Evolutionary conservation across 2,329 filamentous ascomycete genomes (phyloP).

Genomic region (Phialemoniopsis sp.): DNA sequence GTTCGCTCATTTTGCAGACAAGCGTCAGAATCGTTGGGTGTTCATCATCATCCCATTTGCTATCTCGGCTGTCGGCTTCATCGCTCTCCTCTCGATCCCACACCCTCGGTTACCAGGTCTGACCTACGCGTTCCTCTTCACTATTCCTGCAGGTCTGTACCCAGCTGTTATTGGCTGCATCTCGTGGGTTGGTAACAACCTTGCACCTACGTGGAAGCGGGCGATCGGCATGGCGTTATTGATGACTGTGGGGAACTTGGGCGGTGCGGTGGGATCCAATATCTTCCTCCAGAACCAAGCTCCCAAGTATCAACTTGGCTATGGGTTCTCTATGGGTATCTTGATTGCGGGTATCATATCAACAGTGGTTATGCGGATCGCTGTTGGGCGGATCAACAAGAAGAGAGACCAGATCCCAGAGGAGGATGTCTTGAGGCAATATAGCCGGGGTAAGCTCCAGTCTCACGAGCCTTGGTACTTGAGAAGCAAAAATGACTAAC

Average conservation of each 20-base stretch:
- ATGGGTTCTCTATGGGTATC: slow-evolving; percentile 17
- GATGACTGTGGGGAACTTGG: slow-evolving; percentile 57
- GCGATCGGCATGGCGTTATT: slow-evolving; percentile 59
- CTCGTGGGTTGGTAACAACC: slow-evolving; percentile 47
- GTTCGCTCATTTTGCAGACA: slow-evolving; percentile 4
- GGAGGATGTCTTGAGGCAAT: too few species aligned
- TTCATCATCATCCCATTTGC: slow-evolving; percentile 1
- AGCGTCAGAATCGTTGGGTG: not conserved
- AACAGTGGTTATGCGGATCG: too few species aligned
- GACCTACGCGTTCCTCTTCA: slow-evolving; percentile 31
- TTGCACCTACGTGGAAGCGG: slow-evolving; percentile 43
- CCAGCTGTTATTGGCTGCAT: slow-evolving; percentile 43
- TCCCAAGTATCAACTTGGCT: slow-evolving; percentile 29
- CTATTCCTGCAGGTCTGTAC: slow-evolving; percentile 38
- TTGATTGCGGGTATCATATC: too few species aligned
- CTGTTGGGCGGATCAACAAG: too few species aligned
- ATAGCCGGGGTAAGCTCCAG: too few species aligned
- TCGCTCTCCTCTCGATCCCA: slow-evolving; percentile 2
- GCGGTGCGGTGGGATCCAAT: slow-evolving; percentile 30
- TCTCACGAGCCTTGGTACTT: too few species aligned
- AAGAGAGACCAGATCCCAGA: too few species aligned
- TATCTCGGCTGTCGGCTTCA: slow-evolving; percentile 3
- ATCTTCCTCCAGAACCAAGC: slow-evolving; percentile 26
- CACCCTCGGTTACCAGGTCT: slow-evolving; percentile 18
- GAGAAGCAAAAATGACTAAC: too few species aligned